phyloP scores from a whole-genome alignment of 2,329 filamentous ascomycete genomes.

The Cercospora janseana region DNA sequence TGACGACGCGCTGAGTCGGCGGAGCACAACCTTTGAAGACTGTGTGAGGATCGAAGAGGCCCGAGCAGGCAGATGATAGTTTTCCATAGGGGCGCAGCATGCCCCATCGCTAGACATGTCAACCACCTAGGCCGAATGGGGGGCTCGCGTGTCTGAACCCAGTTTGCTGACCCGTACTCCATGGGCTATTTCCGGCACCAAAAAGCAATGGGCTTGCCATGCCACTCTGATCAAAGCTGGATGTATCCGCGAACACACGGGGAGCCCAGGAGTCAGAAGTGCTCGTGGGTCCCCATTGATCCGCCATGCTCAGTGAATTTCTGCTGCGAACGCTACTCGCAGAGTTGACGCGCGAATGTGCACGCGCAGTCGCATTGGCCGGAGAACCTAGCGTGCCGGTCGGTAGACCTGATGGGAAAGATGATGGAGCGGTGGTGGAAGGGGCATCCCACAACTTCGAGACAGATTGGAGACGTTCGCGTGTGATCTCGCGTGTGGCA shows the following conservation, averaged over 20 bases:
- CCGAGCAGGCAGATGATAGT: too few species aligned
- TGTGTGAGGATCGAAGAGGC: too few species aligned
- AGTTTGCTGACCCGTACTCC: slow-evolving; percentile 31
- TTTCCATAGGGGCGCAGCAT: too few species aligned
- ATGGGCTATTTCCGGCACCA: slow-evolving; percentile 40
- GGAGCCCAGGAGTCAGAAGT: slow-evolving; percentile 20
- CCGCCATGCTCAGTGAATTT: slow-evolving; percentile 30
- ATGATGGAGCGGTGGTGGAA: slow-evolving; percentile 26
- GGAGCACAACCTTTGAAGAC: too few species aligned
- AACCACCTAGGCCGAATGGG: slow-evolving; percentile 28
- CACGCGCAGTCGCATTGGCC: slow-evolving; percentile 18
- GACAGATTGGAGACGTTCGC: slow-evolving; percentile 33
- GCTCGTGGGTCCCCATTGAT: slow-evolving; percentile 31
- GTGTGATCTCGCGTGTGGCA: slow-evolving; percentile 11
- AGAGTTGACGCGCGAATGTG: slow-evolving; percentile 47
- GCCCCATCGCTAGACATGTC: not conserved
- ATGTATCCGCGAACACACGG: slow-evolving; percentile 22
- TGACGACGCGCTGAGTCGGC: too few species aligned
- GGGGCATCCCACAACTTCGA: slow-evolving; percentile 34
- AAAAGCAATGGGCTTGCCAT: slow-evolving; percentile 46
- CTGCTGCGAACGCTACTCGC: slow-evolving; percentile 43
- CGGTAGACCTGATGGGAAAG: slow-evolving; percentile 38
- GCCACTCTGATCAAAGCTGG: slow-evolving; percentile 32
- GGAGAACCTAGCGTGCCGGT: slow-evolving; percentile 33
- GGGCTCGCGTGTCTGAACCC: slow-evolving; percentile 23